Base-by-base conservation (phyloP, 2,329 filamentous ascomycete genomes). In the Talaromyces sp. region DNA sequence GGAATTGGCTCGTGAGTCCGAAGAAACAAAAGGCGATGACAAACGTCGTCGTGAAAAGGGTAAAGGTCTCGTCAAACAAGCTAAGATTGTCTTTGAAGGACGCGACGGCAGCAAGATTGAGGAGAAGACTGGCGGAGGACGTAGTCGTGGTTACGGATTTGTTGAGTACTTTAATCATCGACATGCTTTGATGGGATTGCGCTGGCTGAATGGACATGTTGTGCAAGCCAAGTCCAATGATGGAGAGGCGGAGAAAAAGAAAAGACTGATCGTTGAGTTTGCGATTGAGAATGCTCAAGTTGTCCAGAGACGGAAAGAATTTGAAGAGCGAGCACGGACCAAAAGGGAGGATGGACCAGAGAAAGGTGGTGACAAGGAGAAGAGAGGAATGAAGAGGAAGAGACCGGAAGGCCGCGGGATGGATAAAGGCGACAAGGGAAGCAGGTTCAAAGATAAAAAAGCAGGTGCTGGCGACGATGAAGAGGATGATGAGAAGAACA, bases 261-360 rank as follows among this genome's bases (percentile, higher is more conserved):
- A 95, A 78, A 86, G 95, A 13, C 80, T 99, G 61, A 92, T 99
- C 73, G 94, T 94, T 43, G 96, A 99, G 77, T 99, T 99, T 75
- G 93, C 95, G 22, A 97, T 99, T 75, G 95, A 99, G 80, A 99
- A 99, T 72, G 93, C 92, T 0, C 93, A 97, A 73, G 95, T 99
- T 1, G 90, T 99, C n/a, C 86, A 89, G 70, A 85, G 95, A 68
- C 86, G 96, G 31, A 78, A 75, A 64, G 77, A 74, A 66, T 70
- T 72, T 64, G 74, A 75, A 64, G 72, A 69, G 37, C 73, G 68
- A 66, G 67, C 69, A 63, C 72, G 69, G 61, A 72, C 64, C 54
- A 37, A 62, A 60, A 50, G 59, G 68, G 60, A 68, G 50, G 66
- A 68, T 33, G 65, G 56, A 33, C 27, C 33, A 2, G 49, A 71